These are phyloP conservation scores for Acer campestre DNA, from an alignment of 345 rosid species.

Conservation along the genomic window DNA sequence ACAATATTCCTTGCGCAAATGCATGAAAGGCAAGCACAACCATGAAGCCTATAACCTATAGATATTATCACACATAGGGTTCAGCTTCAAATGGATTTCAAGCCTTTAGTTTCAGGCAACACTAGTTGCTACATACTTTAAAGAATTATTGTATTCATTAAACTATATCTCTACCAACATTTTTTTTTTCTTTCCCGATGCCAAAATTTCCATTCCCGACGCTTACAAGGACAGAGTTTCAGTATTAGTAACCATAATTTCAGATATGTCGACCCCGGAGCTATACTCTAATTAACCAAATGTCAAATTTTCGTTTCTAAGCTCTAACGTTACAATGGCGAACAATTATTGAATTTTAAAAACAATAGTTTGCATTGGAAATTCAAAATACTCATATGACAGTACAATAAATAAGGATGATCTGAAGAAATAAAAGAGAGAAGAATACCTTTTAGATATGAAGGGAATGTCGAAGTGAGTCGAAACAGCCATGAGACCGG, in stretches of 20 bases:
- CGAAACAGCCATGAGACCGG: slow-evolving; percentile 96
- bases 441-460: slow-evolving; percentile 68
- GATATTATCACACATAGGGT: no score
- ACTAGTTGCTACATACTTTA: neutral
- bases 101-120: neutral
- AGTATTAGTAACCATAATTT: no score
- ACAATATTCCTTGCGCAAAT: neutral
- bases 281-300: neutral
- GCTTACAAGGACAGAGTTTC: no score
- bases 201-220: no score
- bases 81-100: neutral
- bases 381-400: neutral
- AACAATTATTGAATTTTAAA: neutral
- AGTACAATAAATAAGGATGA: neutral
- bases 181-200: neutral
- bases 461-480: slow-evolving; percentile 91
- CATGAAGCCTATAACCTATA: neutral
- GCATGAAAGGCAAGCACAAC: neutral
- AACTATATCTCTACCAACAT: neutral
- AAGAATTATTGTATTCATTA: no score
- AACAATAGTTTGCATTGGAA: neutral
- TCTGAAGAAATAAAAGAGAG: neutral
- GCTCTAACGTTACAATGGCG: neutral
- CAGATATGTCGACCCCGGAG: no score
- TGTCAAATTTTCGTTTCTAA: neutral